Percentiles rank a stretch among this genome's conserved stretches.
These are phyloP conservation scores for Aspergillus saccharolyticus DNA, from an alignment of 495 filamentous ascomycete genomes.

Conservation along the genomic window DNA sequence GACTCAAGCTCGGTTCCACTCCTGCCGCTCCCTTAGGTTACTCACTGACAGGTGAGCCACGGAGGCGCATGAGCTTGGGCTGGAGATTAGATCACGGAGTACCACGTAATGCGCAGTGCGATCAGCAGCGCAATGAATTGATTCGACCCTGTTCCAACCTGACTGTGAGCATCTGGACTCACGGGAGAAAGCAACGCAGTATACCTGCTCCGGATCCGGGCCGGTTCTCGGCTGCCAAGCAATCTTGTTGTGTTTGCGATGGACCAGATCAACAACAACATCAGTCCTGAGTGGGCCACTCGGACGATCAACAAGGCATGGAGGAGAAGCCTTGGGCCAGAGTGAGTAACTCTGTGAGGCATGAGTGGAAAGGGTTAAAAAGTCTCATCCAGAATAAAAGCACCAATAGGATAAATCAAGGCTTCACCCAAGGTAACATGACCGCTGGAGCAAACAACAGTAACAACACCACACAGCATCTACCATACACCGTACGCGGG, in stretches of 20 bases:
- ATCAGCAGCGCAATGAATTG: not conserved
- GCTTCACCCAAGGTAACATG: not conserved
- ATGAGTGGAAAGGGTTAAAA: not conserved
- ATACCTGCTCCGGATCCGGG: not conserved
- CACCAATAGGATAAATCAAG: not conserved
- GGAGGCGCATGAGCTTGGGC: not conserved
- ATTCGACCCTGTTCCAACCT: not conserved
- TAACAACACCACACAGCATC: not conserved
- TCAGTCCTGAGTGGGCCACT: not conserved
- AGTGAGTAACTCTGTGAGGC: no score
- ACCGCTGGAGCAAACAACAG: not conserved
- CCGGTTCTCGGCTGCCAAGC: constrained; percentile 3
- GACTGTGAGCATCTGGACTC: not conserved
- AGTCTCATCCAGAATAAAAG: not conserved
- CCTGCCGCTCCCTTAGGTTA: not conserved
- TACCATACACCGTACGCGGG: no score
- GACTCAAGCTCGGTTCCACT: not conserved
- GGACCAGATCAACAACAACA: not conserved
- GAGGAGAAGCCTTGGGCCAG: not conserved
- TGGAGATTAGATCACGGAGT: not conserved
- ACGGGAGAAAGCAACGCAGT: not conserved
- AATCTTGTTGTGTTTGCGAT: not conserved
- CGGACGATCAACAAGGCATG: not conserved
- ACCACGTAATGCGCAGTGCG: not conserved
- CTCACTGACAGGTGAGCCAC: not conserved